These are phyloP conservation scores for Rhodosporidiobolus sp. DNA, from an alignment of 768 basidiomycete genomes.

Conservation along the genomic window DNA sequence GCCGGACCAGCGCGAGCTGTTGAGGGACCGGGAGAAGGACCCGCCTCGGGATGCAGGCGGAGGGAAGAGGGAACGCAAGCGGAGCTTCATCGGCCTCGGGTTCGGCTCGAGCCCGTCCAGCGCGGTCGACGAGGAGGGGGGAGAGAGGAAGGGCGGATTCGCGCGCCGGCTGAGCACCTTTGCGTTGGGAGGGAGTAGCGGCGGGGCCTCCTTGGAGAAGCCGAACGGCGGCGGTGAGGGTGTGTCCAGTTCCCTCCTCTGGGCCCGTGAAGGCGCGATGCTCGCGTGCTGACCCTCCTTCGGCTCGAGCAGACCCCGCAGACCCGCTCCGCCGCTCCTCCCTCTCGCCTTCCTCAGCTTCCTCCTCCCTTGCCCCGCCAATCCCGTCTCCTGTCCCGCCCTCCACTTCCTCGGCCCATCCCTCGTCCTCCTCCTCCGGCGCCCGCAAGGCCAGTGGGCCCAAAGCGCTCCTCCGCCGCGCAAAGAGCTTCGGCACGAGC, in stretches of 20 bases:
- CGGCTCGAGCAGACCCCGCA: too few relatives aligned
- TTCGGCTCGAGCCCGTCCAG: neutral
- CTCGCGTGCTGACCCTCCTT: too few relatives aligned
- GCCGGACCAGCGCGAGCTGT: neutral
- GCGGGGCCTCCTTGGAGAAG: too few relatives aligned
- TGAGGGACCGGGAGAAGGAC: neutral
- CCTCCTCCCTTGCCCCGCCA: too few relatives aligned
- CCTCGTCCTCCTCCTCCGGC: neutral
- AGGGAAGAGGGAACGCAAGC: neutral
- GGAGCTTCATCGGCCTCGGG: constrained; percentile 13
- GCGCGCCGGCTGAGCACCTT: neutral
- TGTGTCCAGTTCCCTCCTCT: too few relatives aligned
- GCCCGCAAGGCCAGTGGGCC: constrained; percentile 20
- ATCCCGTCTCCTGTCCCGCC: neutral
- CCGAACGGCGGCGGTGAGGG: too few relatives aligned
- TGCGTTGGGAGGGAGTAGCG: neutral
- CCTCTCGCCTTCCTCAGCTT: too few relatives aligned
- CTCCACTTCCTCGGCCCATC: too few relatives aligned
- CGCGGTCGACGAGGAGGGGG: neutral
- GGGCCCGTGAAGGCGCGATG: too few relatives aligned
- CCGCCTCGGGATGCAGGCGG: too few relatives aligned
- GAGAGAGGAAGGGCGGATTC: neutral
- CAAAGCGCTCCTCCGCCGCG: constrained; percentile 21
- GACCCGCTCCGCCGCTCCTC: too few relatives aligned
- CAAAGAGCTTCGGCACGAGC: constrained; percentile 30